Percentiles rank a stretch among this genome's conserved stretches.
These are phyloP conservation scores for Penicillium steckii DNA, from an alignment of 495 filamentous ascomycete species.

Conservation along the genomic window DNA sequence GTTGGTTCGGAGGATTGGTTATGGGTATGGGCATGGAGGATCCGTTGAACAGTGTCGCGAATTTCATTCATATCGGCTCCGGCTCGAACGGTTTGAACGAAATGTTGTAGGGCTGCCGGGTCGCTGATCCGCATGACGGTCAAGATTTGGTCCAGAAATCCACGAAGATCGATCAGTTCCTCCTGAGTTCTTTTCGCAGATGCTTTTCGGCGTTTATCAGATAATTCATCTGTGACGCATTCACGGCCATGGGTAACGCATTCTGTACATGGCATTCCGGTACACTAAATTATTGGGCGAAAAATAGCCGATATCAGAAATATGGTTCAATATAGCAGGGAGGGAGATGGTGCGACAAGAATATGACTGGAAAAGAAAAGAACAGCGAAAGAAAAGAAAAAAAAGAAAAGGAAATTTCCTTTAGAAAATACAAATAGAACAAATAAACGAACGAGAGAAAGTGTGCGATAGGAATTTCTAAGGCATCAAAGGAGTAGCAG, in stretches of 20 bases:
- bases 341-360: neutral
- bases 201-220: constrained; percentile 43
- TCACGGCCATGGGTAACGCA: constrained; percentile 34
- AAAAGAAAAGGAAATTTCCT: neutral
- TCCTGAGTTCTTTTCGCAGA: constrained; percentile 32
- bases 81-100: constrained; percentile 29
- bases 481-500: neutral
- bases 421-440: too few species aligned
- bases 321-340: neutral
- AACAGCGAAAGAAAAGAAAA: neutral
- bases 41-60: constrained; percentile 2
- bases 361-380: constrained; percentile 7
- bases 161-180: constrained; percentile 25
- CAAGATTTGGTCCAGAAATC: constrained; percentile 32
- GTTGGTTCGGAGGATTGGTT: too few species aligned
- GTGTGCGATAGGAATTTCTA: neutral
- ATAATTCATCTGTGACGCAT: constrained; percentile 37
- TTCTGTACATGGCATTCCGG: constrained; percentile 34
- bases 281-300: constrained; percentile 26
- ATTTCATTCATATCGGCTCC: constrained; percentile 24
- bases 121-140: constrained; percentile 25
- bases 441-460: neutral
- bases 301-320: neutral
- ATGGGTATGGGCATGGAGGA: too few species aligned
- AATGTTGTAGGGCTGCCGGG: constrained; percentile 12